phyloP scores from a whole-genome alignment of 495 filamentous ascomycete genomes.

The Penicillium subrubescens region DNA sequence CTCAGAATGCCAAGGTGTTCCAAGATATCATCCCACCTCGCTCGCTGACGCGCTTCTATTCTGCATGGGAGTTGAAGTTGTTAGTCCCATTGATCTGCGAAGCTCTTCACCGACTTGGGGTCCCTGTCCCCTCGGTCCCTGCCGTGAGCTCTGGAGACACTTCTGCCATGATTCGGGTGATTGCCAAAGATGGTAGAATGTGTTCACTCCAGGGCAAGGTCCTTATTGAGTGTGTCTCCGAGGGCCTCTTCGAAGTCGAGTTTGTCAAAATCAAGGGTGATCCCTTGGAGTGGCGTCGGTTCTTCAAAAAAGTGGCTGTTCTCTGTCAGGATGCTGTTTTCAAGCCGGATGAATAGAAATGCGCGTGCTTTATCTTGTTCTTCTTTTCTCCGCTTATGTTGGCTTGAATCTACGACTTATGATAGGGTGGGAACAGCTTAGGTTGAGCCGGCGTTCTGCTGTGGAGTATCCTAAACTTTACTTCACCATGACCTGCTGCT shows the following conservation, averaged over 20 bases:
- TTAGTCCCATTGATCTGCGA: slow-evolving; percentile 79
- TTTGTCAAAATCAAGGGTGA: slow-evolving; percentile 96
- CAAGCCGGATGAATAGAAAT: slow-evolving; percentile 43
- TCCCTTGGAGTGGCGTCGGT: slow-evolving; percentile 93
- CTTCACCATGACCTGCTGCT: neutral
- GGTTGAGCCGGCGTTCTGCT: slow-evolving; percentile 17
- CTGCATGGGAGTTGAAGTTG: slow-evolving; percentile 71
- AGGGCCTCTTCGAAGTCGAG: slow-evolving; percentile 74
- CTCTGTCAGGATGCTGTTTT: slow-evolving; percentile 80
- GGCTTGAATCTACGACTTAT: slow-evolving; percentile 16
- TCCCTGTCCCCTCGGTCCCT: slow-evolving; percentile 64
- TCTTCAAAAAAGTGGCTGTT: slow-evolving; percentile 91
- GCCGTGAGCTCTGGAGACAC: slow-evolving; percentile 47
- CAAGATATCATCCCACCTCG: slow-evolving; percentile 82
- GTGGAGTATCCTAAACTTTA: slow-evolving; percentile 7
- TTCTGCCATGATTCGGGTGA: slow-evolving; percentile 66
- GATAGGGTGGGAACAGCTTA: slow-evolving; percentile 2
- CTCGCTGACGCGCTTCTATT: slow-evolving; percentile 89
- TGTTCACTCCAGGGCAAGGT: slow-evolving; percentile 85
- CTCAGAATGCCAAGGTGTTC: slow-evolving; percentile 86
- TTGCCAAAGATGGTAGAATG: slow-evolving; percentile 74
- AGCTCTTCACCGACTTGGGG: slow-evolving; percentile 78
- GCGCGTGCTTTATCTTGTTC: neutral
- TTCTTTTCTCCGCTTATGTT: slow-evolving; percentile 9
- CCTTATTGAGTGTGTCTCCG: slow-evolving; percentile 70